Evolutionary conservation across 768 basidiomycete genomes (phyloP).

Genomic region (Rubroboletus pulcherrimus): DNA sequence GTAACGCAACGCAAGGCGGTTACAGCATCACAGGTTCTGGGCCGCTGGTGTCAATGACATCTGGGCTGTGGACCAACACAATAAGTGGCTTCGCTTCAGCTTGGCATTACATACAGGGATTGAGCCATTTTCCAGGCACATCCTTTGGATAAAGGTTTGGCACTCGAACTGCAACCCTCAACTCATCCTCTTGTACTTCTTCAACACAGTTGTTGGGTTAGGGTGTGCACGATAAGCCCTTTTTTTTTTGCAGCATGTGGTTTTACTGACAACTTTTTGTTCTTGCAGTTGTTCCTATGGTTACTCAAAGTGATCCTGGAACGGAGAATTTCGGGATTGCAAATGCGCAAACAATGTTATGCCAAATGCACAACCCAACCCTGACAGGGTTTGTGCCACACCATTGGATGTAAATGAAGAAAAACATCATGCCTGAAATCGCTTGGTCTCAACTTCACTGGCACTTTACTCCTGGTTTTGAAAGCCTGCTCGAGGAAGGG

Average conservation of each 20-base stretch:
- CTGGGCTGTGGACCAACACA: not conserved
- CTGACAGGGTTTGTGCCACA: constrained; percentile 40
- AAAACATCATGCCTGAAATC: constrained; percentile 43
- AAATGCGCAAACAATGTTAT: not conserved
- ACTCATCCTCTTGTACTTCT: not conserved
- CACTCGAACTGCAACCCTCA: not conserved
- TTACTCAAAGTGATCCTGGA: not conserved
- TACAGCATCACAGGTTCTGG: not conserved
- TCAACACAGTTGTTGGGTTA: not conserved
- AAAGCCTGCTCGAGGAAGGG: constrained; percentile 32
- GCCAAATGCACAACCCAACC: constrained; percentile 29
- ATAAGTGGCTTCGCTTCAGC: not conserved
- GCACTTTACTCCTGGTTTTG: constrained; percentile 34
- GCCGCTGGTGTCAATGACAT: not conserved
- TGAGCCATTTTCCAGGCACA: not conserved
- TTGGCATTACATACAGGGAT: not conserved
- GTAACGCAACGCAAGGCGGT: not conserved
- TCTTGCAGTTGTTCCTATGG: not conserved
- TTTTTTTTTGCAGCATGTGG: not conserved
- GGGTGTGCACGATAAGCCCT: not conserved
- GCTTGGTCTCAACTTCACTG: constrained; percentile 36
- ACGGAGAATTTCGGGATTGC: not conserved
- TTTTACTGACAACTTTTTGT: not conserved
- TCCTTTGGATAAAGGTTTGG: not conserved
- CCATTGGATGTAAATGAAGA: constrained; percentile 32